Evolutionary conservation across 1,284 basidiomycete species (phyloP), one percentile per base, ranked within the genome.

Genomic region (Xerocomus nothofagi): DNA sequence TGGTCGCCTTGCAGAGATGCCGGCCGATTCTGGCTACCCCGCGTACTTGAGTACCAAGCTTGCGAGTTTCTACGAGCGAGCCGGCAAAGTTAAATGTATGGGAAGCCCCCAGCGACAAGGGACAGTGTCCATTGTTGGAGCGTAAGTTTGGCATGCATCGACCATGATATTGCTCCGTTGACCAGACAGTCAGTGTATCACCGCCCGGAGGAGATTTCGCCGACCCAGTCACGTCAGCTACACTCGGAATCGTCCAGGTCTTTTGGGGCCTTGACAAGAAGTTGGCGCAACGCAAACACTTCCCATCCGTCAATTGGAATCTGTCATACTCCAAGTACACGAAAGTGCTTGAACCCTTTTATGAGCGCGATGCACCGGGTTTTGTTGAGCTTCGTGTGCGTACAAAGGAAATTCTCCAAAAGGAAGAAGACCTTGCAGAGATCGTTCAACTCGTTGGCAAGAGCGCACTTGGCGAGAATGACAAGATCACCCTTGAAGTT

Each of bases 131-230:
- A 98, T 99, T 61, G 95, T 99, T 60, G 97, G 97, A 73, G 97
- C 97, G 91, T 93, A 62, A 78, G 91, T 86, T 29, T 41, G 12
- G 39, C 27, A 18, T 49, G n/a, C 17, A 29, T 39, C 6, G 44
- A 33, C 24, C 34, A 17, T 17, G 30, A 29, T 32, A 17, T 32
- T 43, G 48, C 44, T 51, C 26, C 31, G 39, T 41, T 62, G 55
- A 61, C 39, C 33, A n/a, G 46, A 27, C 46, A 6, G 18, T 41
- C 56, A 93, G 91, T 59, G 96, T 99, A 21, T 98, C 94, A 11
- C 96, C 96, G 53, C 96, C 97, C 44, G 96, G 97, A 74, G 96
- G 96, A 76, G 97, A 99, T 70, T 98, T 98, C 75, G 98, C 97
- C 12, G 97, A 99, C 72, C 97, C 97, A 29, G 97, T 99, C 58